Evolutionary conservation across 305 asterid species (phyloP).

Genomic region (Solanum hybrid): DNA sequence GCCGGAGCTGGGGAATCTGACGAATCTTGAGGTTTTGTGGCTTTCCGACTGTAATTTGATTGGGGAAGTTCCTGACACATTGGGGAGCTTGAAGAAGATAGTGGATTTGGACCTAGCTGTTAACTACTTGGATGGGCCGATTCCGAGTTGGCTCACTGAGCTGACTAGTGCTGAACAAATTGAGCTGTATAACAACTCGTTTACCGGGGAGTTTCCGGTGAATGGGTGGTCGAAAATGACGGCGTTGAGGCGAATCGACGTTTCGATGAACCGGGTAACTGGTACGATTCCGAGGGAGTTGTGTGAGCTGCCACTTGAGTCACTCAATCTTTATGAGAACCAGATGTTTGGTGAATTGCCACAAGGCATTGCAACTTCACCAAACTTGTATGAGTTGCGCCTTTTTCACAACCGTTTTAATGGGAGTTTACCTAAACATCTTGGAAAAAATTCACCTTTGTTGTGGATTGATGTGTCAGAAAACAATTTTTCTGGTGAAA

Average conservation of each 20-base stretch:
- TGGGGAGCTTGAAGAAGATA: conserved; percentile 56
- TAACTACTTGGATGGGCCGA: conserved; percentile 48
- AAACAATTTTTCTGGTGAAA: conserved; percentile 53
- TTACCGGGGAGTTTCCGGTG: conserved; percentile 63
- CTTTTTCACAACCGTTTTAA: conserved; percentile 57
- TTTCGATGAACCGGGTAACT: conserved; percentile 68
- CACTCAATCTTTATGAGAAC: conserved; percentile 79
- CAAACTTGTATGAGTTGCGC: conserved; percentile 74
- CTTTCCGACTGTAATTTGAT: conserved; percentile 58
- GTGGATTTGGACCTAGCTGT: conserved; percentile 70
- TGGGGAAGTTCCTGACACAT: conserved; percentile 70
- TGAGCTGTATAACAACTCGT: conserved; percentile 85
- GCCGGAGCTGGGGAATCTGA: conserved; percentile 66
- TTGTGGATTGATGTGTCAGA: conserved; percentile 76
- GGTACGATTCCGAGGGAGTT: conserved; percentile 73
- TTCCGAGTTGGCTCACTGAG: conserved; percentile 65
- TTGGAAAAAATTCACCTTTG: conserved; percentile 66
- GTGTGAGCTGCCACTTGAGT: conserved; percentile 77
- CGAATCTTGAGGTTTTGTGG: conserved; percentile 81
- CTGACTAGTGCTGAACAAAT: conserved; percentile 58
- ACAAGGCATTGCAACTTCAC: conserved; percentile 52
- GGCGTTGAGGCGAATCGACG: conserved; percentile 64
- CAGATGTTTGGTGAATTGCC: conserved; percentile 60
- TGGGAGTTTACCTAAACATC: conserved; percentile 55
- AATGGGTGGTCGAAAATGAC: conserved; percentile 82